Evolutionary conservation across 176 grass and related monocot species (phyloP).

Genomic region (Echinochloa phyllopogon): DNA sequence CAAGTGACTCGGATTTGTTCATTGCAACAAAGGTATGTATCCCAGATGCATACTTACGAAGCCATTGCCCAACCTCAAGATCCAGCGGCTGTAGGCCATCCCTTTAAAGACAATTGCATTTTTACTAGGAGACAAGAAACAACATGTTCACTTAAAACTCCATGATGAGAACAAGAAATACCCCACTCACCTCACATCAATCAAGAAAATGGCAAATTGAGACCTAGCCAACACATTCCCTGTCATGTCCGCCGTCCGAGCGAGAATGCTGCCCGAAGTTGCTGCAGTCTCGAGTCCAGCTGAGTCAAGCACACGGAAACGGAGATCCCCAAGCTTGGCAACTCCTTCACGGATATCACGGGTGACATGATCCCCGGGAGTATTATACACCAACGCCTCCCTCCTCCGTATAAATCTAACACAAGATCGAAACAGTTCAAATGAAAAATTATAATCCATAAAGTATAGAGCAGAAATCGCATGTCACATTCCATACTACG

Average conservation of each 20-base stretch:
- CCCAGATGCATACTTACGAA: conserved; percentile 75
- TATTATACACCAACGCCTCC: conserved; percentile 97
- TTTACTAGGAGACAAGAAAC: conserved; percentile 27
- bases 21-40: conserved; percentile 81
- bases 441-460: not conserved
- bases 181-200: conserved; percentile 82
- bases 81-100: conserved; percentile 91
- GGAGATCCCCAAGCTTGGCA: conserved; percentile 93
- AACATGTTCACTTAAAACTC: not conserved
- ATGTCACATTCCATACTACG: conserved; percentile 12
- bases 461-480: not conserved
- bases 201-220: conserved; percentile 93
- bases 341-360: conserved; percentile 90
- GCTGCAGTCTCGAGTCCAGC: conserved; percentile 92
- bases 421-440: not conserved
- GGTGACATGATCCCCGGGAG: conserved; percentile 93
- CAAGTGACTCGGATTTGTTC: conserved; percentile 96
- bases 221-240: conserved; percentile 79
- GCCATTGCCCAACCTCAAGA: conserved; percentile 88
- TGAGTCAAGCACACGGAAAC: conserved; percentile 89
- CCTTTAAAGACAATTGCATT: conserved; percentile 51
- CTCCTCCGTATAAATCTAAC: conserved; percentile 84
- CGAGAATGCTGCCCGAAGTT: conserved; percentile 87
- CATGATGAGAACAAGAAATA: conserved; percentile 28
- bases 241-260: conserved; percentile 85